Evolutionary conservation across 2,329 filamentous ascomycete species (phyloP).

Genomic region (Aspergillus sp.): DNA sequence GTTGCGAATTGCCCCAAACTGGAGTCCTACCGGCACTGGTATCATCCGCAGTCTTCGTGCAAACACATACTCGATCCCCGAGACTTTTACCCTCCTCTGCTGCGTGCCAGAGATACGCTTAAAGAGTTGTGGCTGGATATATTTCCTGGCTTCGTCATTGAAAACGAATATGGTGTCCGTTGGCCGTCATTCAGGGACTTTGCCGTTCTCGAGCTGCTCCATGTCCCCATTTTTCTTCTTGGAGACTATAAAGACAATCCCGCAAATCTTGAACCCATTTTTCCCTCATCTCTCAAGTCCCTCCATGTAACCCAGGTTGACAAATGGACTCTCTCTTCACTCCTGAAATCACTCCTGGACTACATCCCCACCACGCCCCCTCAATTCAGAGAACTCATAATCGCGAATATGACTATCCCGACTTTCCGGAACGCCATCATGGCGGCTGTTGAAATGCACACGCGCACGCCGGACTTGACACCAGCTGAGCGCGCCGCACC

Average conservation of each 20-base stretch:
- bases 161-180: background rate
- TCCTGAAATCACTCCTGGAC: background rate
- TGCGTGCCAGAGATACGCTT: too few relatives aligned
- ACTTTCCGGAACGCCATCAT: background rate
- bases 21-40: too few relatives aligned
- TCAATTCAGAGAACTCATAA: background rate
- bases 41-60: too few relatives aligned
- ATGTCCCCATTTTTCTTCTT: background rate
- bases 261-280: background rate
- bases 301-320: background rate
- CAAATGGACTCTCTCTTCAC: background rate
- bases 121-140: too few relatives aligned
- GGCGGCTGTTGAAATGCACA: background rate
- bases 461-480: background rate
- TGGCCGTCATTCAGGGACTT: background rate
- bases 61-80: too few relatives aligned
- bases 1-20: too few relatives aligned
- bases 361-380: background rate
- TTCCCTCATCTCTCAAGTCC: background rate
- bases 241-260: background rate
- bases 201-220: background rate
- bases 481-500: background rate
- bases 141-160: background rate
- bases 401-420: background rate
- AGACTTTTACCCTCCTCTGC: too few relatives aligned